Evolutionary conservation across 768 basidiomycete genomes (phyloP).

Genomic region (Pholiota molesta): DNA sequence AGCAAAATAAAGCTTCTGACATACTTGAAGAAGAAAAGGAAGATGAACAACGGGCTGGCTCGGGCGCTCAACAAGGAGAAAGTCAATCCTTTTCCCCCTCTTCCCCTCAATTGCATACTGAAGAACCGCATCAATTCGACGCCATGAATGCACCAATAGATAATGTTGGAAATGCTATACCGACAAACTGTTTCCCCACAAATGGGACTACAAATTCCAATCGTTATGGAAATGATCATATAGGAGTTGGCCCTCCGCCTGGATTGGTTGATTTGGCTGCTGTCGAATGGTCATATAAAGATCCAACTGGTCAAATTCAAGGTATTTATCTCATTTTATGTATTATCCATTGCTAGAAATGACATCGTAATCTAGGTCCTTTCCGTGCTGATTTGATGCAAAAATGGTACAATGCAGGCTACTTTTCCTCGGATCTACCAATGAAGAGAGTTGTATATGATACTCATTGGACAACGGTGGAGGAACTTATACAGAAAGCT

Average conservation of each 20-base stretch:
- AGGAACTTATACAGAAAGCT: slow-evolving; percentile 55
- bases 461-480: slow-evolving; percentile 66
- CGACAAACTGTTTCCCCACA: neutral
- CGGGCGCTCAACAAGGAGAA: slow-evolving; percentile 12
- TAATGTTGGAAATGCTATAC: neutral
- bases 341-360: slow-evolving; percentile 4
- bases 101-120: slow-evolving; percentile 17
- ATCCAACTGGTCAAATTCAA: slow-evolving; percentile 91
- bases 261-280: slow-evolving; percentile 55
- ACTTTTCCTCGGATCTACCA: slow-evolving; percentile 81
- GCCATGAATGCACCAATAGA: neutral
- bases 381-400: slow-evolving; percentile 92
- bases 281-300: slow-evolving; percentile 90
- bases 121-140: slow-evolving; percentile 15
- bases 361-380: slow-evolving; percentile 59
- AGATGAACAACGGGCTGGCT: slow-evolving; percentile 28
- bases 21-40: slow-evolving; percentile 71
- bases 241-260: slow-evolving; percentile 40
- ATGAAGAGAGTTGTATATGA: slow-evolving; percentile 83
- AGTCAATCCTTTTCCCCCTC: slow-evolving; percentile 14
- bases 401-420: slow-evolving; percentile 91
- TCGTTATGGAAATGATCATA: slow-evolving; percentile 9
- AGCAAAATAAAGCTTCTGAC: slow-evolving; percentile 46
- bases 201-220: slow-evolving; percentile 12
- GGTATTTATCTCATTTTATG: slow-evolving; percentile 46